Base-by-base conservation (phyloP, 2,329 filamentous ascomycete genomes). In the Arthroderma sp. region DNA sequence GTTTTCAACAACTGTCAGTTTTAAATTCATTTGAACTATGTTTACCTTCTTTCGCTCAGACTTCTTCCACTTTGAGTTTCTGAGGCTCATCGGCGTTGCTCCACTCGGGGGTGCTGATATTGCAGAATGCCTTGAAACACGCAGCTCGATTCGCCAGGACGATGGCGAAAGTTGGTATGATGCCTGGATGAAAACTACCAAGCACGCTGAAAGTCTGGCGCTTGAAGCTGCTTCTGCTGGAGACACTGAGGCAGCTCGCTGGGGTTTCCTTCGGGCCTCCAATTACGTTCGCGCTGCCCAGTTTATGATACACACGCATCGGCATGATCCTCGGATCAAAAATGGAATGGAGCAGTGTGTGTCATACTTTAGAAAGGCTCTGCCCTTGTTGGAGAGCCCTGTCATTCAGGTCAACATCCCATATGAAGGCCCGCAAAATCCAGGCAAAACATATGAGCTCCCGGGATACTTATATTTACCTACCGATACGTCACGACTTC, bases 11-110 rank as follows among this genome's bases (percentile, higher is more conserved):
- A 22, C 15, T 22, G 15, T 22, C 15, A 22, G 15, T 22, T 22
- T 22, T 22, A 22, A 22, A 22, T 22, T 22, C 15, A 22, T 22
- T 22, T 22, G 15, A 22, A 22, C 15, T 22, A 44, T 44, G 42
- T 32, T 30, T 22, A 22, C 10, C 5, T 44, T 44, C 29, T 44
- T 44, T 36, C 7, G 27, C 6, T 38, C 34, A 9, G 34, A 44
- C 15, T 68, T 68, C 45, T 69, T 66, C 58, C 54, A 70, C 50
- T 71, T 71, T 48, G 68, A 71, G 50, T 51, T 56, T 4, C 40
- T 66, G 8, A 64, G 69, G 4, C 40, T 71, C 27, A 59, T 71
- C 4, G 63, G 59, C 38, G 64, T 52, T 1, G 57, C 66, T 0
- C 54, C 58, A 0, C 52, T 50, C 9, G 58, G 58, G 3, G 68